Percentiles rank a stretch among this genome's conserved stretches.
phyloP scores from a whole-genome alignment of 495 filamentous ascomycete genomes.

The Cercophora scortea region DNA sequence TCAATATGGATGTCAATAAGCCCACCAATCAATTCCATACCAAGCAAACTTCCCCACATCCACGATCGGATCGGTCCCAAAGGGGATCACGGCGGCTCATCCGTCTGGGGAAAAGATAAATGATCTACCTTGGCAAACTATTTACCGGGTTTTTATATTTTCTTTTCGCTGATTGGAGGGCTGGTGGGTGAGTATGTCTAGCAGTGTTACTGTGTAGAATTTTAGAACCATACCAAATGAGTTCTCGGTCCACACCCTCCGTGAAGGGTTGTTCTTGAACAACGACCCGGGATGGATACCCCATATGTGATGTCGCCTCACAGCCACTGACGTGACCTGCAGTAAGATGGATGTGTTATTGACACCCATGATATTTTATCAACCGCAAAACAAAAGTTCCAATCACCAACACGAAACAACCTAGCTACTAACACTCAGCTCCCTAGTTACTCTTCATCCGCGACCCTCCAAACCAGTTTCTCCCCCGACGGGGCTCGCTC shows the following conservation, averaged over 20 bases:
- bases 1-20: neutral
- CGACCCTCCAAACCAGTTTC: slow-evolving; percentile 43
- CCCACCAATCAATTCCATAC: slow-evolving; percentile 10
- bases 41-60: neutral
- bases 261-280: no score
- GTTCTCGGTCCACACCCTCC: neutral
- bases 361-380: neutral
- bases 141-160: neutral
- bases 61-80: neutral
- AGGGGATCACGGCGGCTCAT: neutral
- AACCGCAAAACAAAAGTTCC: neutral
- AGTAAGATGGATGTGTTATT: no score
- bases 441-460: slow-evolving; percentile 5
- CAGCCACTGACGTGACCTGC: no score
- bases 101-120: neutral
- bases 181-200: neutral
- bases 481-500: slow-evolving; percentile 38
- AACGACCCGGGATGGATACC: no score
- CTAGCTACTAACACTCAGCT: no score
- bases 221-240: neutral
- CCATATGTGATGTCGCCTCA: no score
- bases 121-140: neutral
- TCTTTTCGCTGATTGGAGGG: neutral
- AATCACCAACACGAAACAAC: no score
- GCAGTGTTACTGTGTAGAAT: no score